Evolutionary conservation across 495 filamentous ascomycete species (phyloP).

Genomic region (Niebla homalea): DNA sequence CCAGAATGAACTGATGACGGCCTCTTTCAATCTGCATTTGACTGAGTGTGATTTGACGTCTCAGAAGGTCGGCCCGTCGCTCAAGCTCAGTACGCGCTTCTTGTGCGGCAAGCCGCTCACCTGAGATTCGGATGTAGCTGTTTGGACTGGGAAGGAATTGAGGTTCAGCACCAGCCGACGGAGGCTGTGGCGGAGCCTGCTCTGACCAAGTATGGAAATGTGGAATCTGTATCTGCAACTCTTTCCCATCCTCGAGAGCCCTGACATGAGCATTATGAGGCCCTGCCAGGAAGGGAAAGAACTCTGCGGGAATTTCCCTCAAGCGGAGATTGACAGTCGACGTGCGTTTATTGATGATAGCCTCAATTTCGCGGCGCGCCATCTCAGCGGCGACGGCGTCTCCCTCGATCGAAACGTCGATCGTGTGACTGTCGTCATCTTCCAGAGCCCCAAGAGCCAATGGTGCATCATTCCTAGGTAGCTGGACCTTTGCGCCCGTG

Average conservation of each 20-base stretch:
- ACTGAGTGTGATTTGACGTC: slow-evolving; percentile 53
- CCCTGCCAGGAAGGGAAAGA: slow-evolving; percentile 89
- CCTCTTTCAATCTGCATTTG: slow-evolving; percentile 63
- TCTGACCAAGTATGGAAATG: slow-evolving; percentile 60
- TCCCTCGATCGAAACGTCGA: slow-evolving; percentile 81
- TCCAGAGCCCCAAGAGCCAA: slow-evolving; percentile 30
- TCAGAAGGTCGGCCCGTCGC: slow-evolving; percentile 55
- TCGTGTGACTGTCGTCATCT: slow-evolving; percentile 66
- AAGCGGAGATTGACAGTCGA: slow-evolving; percentile 60
- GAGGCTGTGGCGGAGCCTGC: slow-evolving; percentile 55
- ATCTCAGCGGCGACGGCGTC: slow-evolving; percentile 71
- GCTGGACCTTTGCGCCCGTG: slow-evolving; percentile 73
- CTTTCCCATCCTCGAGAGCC: slow-evolving; percentile 55
- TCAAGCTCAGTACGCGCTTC: slow-evolving; percentile 69
- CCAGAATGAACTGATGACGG: slow-evolving; percentile 83
- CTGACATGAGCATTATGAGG: slow-evolving; percentile 54
- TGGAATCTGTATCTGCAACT: slow-evolving; percentile 65
- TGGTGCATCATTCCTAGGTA: slow-evolving; percentile 62
- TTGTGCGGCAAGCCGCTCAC: slow-evolving; percentile 73
- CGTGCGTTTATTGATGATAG: slow-evolving; percentile 73
- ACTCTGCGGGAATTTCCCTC: slow-evolving; percentile 74
- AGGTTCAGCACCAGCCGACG: slow-evolving; percentile 46
- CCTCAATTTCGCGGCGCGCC: slow-evolving; percentile 67
- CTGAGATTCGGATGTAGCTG: slow-evolving; percentile 68
- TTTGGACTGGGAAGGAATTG: slow-evolving; percentile 51